Evolutionary conservation across 1,139 yeast genomes (phyloP).

Genomic region (Yamadazyma conglobata): DNA sequence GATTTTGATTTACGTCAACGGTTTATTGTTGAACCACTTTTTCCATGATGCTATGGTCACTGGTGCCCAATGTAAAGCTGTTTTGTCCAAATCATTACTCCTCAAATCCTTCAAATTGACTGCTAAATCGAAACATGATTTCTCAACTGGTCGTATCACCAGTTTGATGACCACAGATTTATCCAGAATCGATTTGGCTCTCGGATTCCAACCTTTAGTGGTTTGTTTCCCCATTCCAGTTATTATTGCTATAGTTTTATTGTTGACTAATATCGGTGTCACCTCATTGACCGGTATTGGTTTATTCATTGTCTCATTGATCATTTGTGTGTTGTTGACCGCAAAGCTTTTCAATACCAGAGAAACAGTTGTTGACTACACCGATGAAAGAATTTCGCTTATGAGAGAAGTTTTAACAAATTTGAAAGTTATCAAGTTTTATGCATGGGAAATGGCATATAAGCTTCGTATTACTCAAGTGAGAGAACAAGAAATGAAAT

Average conservation of each 20-base stretch:
- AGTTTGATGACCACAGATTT: constrained; percentile 46
- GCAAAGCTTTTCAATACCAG: constrained; percentile 34
- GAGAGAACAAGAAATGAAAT: constrained; percentile 39
- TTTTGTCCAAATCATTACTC: constrained; percentile 38
- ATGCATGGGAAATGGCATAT: constrained; percentile 49
- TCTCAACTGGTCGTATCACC: constrained; percentile 40
- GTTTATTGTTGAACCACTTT: constrained; percentile 41
- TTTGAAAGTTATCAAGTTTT: constrained; percentile 43
- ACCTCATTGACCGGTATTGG: constrained; percentile 44
- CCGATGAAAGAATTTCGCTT: constrained; percentile 42
- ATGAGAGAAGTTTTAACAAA: constrained; percentile 44
- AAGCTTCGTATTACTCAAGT: constrained; percentile 32
- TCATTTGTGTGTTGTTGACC: constrained; percentile 37
- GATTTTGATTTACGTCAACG: constrained; percentile 36
- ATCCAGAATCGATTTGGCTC: constrained; percentile 44
- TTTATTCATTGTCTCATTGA: constrained; percentile 36
- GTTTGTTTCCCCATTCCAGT: constrained; percentile 46
- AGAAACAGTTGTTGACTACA: constrained; percentile 36
- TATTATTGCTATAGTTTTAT: constrained; percentile 35
- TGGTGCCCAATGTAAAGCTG: constrained; percentile 45
- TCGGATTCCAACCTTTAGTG: constrained; percentile 45
- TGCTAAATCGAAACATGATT: constrained; percentile 31
- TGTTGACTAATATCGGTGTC: constrained; percentile 36
- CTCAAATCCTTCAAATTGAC: constrained; percentile 39
- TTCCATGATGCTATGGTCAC: constrained; percentile 45